These are phyloP conservation scores for Aspergillus conjunctus DNA, from an alignment of 495 filamentous ascomycete species.

Conservation along the genomic window DNA sequence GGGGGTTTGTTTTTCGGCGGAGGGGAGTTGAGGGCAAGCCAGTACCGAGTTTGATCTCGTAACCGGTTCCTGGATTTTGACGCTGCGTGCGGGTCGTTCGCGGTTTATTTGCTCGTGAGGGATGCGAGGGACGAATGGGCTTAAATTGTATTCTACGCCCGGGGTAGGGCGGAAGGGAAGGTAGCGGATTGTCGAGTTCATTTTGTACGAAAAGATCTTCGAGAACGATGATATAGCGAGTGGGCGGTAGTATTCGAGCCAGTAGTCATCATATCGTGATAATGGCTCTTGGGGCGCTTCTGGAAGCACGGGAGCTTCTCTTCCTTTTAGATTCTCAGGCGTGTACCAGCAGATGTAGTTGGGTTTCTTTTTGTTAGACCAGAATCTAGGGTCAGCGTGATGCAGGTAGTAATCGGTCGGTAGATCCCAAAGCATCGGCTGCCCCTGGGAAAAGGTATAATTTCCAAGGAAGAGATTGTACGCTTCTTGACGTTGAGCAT, in stretches of 20 bases:
- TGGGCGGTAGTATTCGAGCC: conserved; percentile 97
- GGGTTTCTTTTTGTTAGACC: conserved; percentile 64
- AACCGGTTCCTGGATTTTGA: conserved; percentile 48
- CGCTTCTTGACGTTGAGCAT: conserved; percentile 93
- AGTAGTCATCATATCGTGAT: conserved; percentile 86
- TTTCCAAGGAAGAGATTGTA: conserved; percentile 98
- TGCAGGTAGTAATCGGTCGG: conserved; percentile 96
- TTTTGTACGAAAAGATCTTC: conserved; percentile 86
- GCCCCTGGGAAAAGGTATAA: conserved; percentile 86
- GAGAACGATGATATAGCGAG: conserved; percentile 78
- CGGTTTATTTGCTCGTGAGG: conserved; percentile 41
- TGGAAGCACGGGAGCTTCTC: conserved; percentile 57
- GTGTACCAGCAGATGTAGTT: conserved; percentile 88
- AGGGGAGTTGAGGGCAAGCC: conserved; percentile 30
- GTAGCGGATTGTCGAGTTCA: conserved; percentile 84
- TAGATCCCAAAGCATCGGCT: conserved; percentile 97
- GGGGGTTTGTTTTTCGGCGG: conserved; percentile 36
- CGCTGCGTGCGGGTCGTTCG: conserved; percentile 44
- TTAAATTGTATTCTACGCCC: conserved; percentile 74
- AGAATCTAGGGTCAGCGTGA: conserved; percentile 76
- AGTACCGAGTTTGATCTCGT: conserved; percentile 17
- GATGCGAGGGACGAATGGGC: conserved; percentile 77
- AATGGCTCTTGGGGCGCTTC: conserved; percentile 56
- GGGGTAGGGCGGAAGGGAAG: conserved; percentile 72
- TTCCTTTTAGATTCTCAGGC: conserved; percentile 66